Base-by-base conservation (phyloP, 139 green algal genomes). In the Chlorella sp. region DNA sequence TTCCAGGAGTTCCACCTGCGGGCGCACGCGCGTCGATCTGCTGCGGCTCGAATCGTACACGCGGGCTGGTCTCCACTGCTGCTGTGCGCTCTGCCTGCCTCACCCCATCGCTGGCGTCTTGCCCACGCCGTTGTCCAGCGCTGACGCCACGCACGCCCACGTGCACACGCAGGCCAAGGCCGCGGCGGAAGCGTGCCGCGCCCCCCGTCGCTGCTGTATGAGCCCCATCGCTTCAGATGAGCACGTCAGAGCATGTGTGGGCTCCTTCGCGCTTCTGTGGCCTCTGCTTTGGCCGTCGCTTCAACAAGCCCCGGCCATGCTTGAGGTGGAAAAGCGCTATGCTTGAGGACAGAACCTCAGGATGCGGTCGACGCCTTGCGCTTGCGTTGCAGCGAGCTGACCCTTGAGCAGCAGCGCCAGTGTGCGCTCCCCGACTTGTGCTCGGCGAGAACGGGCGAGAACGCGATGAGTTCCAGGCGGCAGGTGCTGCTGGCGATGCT, bases 21-120 rank as follows among this genome's bases (percentile, higher is more conserved):
- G 5, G 23, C 35, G 60, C 22, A n/a, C n/a, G n/a, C n/a, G n/a
- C n/a, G n/a, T n/a, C n/a, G n/a, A n/a, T n/a, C n/a, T 27, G 3
- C 33, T 14, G 14, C 51, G 68, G 20, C 55, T 63, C 27, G 55
- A n/a, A 63, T 4, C 27, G 42, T 17, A 55, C 10, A n/a, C n/a
- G n/a, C n/a, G 10, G 42, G 42, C 42, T 55, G 42, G 10, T 55
- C 42, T 55, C 42, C 10, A 55, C 42, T 10, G 42, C 17, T 55
- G 42, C 17, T 24, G 42, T 55, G 10, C 10, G 42, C 10, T 24
- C 42, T 24, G 17, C 10, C 42, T 55, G 42, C 10, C 66, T 42
- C 69, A 74, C 17, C 79, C 79, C 74, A 85, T 81, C 0, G 79
- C 79, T 5, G 79, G 79, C 5, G 75, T 81, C 20, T 27, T 62